Evolutionary conservation across 257 asterid species (phyloP), one percentile per base, ranked within the genome.

Genomic region (Osmanthus fragrans): DNA sequence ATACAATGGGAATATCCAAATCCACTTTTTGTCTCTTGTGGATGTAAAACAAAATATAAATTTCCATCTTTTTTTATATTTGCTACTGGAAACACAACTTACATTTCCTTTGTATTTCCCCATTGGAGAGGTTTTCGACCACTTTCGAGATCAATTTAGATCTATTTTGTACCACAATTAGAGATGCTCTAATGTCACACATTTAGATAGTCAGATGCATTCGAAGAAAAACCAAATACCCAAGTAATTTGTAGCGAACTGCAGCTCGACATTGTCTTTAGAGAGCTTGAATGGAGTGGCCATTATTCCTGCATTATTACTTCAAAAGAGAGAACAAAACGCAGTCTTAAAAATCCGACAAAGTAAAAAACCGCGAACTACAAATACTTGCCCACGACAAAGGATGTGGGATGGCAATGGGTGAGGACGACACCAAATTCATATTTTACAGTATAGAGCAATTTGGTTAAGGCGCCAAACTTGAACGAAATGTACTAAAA

Each of bases 221-320:
- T 27, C 25, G 19, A 68, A 25, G 76, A 60, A 73, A 45, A 79
- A 76, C 49, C 33, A 71, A 49, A 23, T 83, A 94, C 99, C 99
- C 79, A 92, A 74, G 80, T 94, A 85, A 77, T 94, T 94, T 21
- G 96, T 94, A 77, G 97, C 99, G 71, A 94, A 94, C 82, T 94
- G 97, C 69, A 90, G 72, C 85, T 94, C 99, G 32, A 94, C 82
- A 66, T 88, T 84, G 89, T 94, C 97, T 82, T 88, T 80, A 39
- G 97, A 89, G 73, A 94, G 93, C 86, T 39, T 74, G 87, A 86
- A 94, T 0, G 97, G 92, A 18, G 90, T 79, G 19, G 85, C 90
- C 97, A 94, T 89, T 29, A 92, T 49, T 74, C 99, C 99, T 73
- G 97, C 99, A 84, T 94, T 94, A 69, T 92, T 94, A 78, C 98